Evolutionary conservation across 225 moss, liverwort and hornwort species (phyloP).

Genomic region (Lunularia cruciata): DNA sequence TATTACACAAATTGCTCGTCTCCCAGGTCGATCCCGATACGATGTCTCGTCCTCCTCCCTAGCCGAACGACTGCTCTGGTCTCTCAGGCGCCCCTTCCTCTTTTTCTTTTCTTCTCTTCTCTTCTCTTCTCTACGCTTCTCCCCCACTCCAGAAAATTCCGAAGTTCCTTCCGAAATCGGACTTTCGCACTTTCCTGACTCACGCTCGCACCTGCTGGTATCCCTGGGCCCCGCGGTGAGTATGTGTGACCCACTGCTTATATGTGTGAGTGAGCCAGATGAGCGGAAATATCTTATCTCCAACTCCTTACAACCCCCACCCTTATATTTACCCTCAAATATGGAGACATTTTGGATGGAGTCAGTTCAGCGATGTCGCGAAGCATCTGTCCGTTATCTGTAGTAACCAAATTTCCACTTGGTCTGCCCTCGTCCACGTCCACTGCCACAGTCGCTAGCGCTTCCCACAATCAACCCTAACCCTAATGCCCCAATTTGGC

Average conservation of each 20-base stretch:
- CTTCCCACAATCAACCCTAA: constrained; percentile 6
- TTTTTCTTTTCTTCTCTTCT: background rate
- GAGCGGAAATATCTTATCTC: constrained; percentile 12
- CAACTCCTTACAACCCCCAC: background rate
- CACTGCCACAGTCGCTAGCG: background rate
- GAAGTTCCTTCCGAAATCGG: background rate
- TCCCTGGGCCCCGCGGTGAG: background rate
- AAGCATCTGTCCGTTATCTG: background rate
- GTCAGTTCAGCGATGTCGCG: background rate
- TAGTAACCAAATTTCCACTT: background rate
- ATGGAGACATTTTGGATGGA: background rate
- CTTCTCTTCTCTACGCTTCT: background rate
- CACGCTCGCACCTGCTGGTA: too few species aligned
- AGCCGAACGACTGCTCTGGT: background rate
- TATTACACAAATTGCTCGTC: constrained; percentile 19
- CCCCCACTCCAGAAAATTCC: background rate
- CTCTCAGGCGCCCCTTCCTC: background rate
- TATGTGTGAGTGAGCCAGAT: background rate
- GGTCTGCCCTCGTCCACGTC: constrained; percentile 26
- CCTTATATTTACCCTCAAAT: background rate
- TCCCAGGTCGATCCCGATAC: constrained; percentile 30
- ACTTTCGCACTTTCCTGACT: background rate
- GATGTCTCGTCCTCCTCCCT: constrained; percentile 15
- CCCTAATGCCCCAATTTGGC: constrained; percentile 15
- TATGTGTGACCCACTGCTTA: background rate